These are phyloP conservation scores for Candida ponderosae DNA, from an alignment of 805 yeast genomes.

Conservation along the genomic window DNA sequence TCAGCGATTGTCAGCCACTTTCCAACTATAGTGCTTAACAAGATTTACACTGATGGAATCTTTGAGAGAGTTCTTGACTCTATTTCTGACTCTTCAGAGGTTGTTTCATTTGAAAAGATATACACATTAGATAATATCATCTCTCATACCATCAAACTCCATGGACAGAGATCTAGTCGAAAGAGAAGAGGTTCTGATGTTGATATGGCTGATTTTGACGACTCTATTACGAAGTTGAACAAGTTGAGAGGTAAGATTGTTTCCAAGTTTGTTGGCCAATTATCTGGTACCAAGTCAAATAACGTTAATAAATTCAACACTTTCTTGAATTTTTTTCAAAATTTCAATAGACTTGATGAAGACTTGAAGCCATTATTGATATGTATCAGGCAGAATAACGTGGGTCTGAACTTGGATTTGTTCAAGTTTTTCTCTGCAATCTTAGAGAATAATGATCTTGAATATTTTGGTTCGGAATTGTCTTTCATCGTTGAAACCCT, in stretches of 20 bases:
- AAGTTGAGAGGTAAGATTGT: slow-evolving; percentile 14
- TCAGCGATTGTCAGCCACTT: slow-evolving; percentile 28
- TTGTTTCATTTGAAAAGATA: slow-evolving; percentile 44
- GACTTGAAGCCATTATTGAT: slow-evolving; percentile 14
- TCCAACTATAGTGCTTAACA: slow-evolving; percentile 26
- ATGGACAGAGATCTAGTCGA: slow-evolving; percentile 16
- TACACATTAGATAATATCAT: slow-evolving; percentile 35
- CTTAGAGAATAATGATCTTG: slow-evolving; percentile 22
- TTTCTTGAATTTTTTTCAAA: slow-evolving; percentile 18
- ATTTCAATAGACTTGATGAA: slow-evolving; percentile 12
- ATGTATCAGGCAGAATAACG: slow-evolving; percentile 16
- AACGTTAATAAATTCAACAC: slow-evolving; percentile 15
- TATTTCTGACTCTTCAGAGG: slow-evolving; percentile 35
- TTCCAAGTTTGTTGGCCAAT: slow-evolving; percentile 16
- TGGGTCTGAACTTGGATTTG: slow-evolving; percentile 23
- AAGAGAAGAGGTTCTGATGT: slow-evolving; percentile 30
- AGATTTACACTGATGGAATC: slow-evolving; percentile 23
- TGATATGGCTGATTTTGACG: slow-evolving; percentile 26
- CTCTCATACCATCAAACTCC: slow-evolving; percentile 13
- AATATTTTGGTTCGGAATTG: slow-evolving; percentile 23
- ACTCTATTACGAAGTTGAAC: slow-evolving; percentile 14
- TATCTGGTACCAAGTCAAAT: slow-evolving; percentile 18
- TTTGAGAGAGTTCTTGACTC: slow-evolving; percentile 26
- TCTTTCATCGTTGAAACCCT: slow-evolving; percentile 20
- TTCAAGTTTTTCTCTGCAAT: slow-evolving; percentile 28